Evolutionary conservation across 345 rosid species (phyloP), one percentile per base, ranked within the genome.

Genomic region (Murraya paniculata): DNA sequence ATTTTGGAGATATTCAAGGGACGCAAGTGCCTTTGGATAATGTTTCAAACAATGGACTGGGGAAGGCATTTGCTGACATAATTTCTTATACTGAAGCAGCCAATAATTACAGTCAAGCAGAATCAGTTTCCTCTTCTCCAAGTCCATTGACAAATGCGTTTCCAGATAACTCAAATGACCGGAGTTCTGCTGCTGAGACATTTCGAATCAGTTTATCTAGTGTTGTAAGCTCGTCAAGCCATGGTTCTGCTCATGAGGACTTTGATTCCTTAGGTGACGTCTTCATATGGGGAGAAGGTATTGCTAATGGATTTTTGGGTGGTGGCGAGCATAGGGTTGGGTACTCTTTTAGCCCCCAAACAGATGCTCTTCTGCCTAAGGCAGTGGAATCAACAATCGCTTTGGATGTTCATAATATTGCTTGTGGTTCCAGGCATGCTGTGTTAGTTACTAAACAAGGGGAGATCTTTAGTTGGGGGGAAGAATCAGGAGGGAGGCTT

Each of bases 351-450:
- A 79, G 81, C 78, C 76, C 83, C 45, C 85, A 85, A 74, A 77
- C 83, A 61, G 90, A 90, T 81, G 86, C 96, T 6, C 74, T 87
- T 80, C 85, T 95, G 58, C 98, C 98, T 6, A 91, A 89, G 85
- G 87, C 85, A 81, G 85, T 95, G 87, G 97, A 86, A 69, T 87
- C 98, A 71, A 86, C 85, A 2, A 89, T 90, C 80, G 89, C 90
- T 72, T 86, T 93, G 14, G 97, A 93, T 88, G 93, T 88, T 39
- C 88, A 85, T 74, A 83, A 79, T 79, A 86, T 95, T 38, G 94
- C 97, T 69, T 95, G 98, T 84, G 98, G 98, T 84, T 74, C 85
- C 80, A 89, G 81, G 84, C 98, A 95, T 88, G 98, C 98, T n/a
- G 85, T 84, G 76, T 80, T 95, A 77, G 89, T 93, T 72, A 93